phyloP scores from a whole-genome alignment of 768 basidiomycete genomes.

The Myochromella boudieri region DNA sequence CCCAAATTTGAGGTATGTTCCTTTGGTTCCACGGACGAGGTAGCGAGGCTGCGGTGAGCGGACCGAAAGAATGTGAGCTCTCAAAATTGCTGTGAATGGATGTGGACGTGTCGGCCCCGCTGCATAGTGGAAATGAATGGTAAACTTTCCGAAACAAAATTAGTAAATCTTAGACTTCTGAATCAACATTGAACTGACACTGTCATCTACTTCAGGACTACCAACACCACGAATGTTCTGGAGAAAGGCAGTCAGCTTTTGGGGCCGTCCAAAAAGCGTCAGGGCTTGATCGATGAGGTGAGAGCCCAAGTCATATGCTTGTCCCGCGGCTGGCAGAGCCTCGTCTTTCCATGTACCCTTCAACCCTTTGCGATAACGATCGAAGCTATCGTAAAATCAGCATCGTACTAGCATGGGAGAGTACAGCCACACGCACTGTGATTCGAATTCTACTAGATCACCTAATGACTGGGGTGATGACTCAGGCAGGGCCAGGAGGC shows the following conservation, averaged over 20 bases:
- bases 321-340: constrained; percentile 58
- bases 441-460: constrained; percentile 68
- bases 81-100: constrained; percentile 66
- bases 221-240: constrained; percentile 72
- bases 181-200: constrained; percentile 35
- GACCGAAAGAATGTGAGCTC: constrained; percentile 70
- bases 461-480: constrained; percentile 57
- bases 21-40: constrained; percentile 67
- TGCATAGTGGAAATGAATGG: constrained; percentile 52
- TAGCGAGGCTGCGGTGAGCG: constrained; percentile 68
- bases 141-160: constrained; percentile 38
- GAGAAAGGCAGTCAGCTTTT: constrained; percentile 64
- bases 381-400: constrained; percentile 47
- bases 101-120: constrained; percentile 37
- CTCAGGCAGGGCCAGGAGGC: constrained; percentile 54
- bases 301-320: constrained; percentile 75
- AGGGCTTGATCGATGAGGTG: constrained; percentile 82
- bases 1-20: constrained; percentile 74
- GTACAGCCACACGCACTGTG: constrained; percentile 48
- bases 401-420: neutral
- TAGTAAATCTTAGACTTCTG: neutral
- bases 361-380: constrained; percentile 65
- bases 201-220: constrained; percentile 64
- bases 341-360: constrained; percentile 83
- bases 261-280: constrained; percentile 73